A percentile compares a stretch with the other conserved stretches of the same genome.
Evolutionary conservation across 768 basidiomycete species (phyloP).

Genomic region (Cyclocybe aegerita): DNA sequence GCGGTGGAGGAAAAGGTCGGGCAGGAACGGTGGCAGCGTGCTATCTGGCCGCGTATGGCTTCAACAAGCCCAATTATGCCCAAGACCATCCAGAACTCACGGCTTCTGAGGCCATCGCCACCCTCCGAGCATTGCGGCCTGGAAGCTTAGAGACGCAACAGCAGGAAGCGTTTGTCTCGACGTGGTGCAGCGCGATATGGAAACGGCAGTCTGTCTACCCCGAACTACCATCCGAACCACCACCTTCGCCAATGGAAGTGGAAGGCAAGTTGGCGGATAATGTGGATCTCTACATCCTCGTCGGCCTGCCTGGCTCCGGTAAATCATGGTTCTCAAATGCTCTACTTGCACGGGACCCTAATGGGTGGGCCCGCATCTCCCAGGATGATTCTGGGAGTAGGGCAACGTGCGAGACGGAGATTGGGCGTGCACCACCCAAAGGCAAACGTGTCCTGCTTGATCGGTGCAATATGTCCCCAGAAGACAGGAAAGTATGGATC

Average conservation of each 20-base stretch:
- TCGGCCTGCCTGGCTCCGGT: constrained; percentile 62
- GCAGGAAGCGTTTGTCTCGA: constrained; percentile 58
- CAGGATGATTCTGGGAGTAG: constrained; percentile 59
- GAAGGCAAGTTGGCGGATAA: constrained; percentile 34
- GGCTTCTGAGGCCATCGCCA: constrained; percentile 45
- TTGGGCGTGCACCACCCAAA: constrained; percentile 35
- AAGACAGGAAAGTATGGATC: constrained; percentile 52
- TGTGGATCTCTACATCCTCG: constrained; percentile 50
- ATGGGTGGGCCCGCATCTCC: constrained; percentile 45
- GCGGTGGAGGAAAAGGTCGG: constrained; percentile 63
- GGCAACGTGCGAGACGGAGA: constrained; percentile 46
- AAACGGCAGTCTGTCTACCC: constrained; percentile 53
- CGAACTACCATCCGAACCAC: constrained; percentile 49
- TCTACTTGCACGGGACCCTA: constrained; percentile 42
- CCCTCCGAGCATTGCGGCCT: constrained; percentile 50
- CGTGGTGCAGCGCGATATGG: constrained; percentile 60
- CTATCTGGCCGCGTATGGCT: constrained; percentile 58
- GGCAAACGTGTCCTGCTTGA: constrained; percentile 49
- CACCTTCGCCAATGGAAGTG: constrained; percentile 43
- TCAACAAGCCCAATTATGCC: constrained; percentile 36
- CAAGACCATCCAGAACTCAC: constrained; percentile 47
- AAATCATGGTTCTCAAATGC: constrained; percentile 57
- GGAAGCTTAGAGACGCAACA: constrained; percentile 56
- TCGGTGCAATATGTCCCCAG: constrained; percentile 50
- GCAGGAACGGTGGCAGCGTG: constrained; percentile 64